Evolutionary conservation across 306 rosid species (phyloP), one percentile per base, ranked within the genome.

Genomic region (Rubus idaeus): DNA sequence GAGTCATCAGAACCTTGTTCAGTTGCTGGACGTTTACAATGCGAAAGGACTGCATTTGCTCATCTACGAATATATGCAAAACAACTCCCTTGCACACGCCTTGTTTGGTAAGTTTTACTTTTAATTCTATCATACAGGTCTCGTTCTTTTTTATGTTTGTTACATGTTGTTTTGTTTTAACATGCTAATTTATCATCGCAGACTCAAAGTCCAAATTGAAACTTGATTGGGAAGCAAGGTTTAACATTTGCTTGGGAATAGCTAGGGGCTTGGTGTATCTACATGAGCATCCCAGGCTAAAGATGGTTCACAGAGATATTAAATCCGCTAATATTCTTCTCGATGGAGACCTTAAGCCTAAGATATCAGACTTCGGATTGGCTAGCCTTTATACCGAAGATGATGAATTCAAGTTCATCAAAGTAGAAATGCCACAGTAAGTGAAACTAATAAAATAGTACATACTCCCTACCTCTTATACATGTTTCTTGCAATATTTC

Each of bases 271-370:
- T 70, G 46, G 0, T 47, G 60, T 49, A 49, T 26, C 74, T 70
- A 30, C 74, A 70, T 30, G 61, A 47, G 49, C 78, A 46, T 74
- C 53, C 55, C 12, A 74, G 49, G 58, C 26, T 20, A 18, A 26
- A 6, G 70, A 45, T 61, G 20, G 70, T 74, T 46, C 70, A 61
- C n/a, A 26, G 42, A 10, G 65, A 67, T 23, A 60, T 74, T 18
- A 74, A 74, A 17, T 57, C 78, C 42, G 6, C 74, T 41, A 76
- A 68, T 68, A 39, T 76, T 68, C 74, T 76, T 76, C 74, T 67
- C 5, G 57, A 76, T 53, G 18, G 4, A 16, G 20, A 55, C 0
- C 17, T 74, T 26, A 10, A 67, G 16, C 16, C 74, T 26, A 76
- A 76, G 55, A 45, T 76, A 52, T 76, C 80, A 6, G 80, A 76